phyloP scores from a whole-genome alignment of 768 basidiomycete genomes.

The Pilatotrama ljubarskyi region DNA sequence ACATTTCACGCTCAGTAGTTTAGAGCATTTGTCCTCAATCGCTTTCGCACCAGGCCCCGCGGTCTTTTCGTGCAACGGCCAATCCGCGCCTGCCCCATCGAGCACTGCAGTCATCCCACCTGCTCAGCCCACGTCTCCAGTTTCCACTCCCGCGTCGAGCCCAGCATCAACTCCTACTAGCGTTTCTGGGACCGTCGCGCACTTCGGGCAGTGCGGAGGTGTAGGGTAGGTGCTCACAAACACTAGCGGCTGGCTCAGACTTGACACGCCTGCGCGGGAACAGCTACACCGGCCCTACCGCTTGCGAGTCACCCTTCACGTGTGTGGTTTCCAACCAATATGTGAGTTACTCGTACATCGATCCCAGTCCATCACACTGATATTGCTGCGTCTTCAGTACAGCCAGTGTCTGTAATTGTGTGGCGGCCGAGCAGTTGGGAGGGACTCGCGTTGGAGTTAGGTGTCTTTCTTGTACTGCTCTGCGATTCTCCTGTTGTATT shows the following conservation, averaged over 20 bases:
- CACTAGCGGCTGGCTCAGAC: too few species aligned
- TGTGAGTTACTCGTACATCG: conserved; percentile 24
- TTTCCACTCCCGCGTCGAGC: neutral
- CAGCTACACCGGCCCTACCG: conserved; percentile 39
- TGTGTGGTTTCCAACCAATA: conserved; percentile 38
- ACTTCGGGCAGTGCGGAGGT: conserved; percentile 49
- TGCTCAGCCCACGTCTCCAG: conserved; percentile 1
- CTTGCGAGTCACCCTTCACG: conserved; percentile 37
- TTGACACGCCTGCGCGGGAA: neutral
- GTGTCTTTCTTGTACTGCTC: too few species aligned
- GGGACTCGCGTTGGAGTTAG: too few species aligned
- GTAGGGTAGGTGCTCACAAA: conserved; percentile 27
- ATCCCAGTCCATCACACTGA: neutral
- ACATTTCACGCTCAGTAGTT: neutral
- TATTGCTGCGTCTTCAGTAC: conserved; percentile 28
- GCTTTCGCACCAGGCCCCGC: conserved; percentile 19
- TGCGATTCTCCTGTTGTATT: neutral
- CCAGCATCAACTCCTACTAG: conserved; percentile 16
- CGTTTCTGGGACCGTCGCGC: conserved; percentile 35
- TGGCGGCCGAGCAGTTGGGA: neutral
- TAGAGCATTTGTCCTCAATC: neutral
- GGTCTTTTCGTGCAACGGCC: conserved; percentile 32
- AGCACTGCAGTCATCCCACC: conserved; percentile 21
- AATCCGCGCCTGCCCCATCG: conserved; percentile 14
- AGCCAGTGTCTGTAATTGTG: conserved; percentile 34